Evolutionary conservation across 2,329 filamentous ascomycete species (phyloP).

Genomic region (Tricladium varicosporioides): DNA sequence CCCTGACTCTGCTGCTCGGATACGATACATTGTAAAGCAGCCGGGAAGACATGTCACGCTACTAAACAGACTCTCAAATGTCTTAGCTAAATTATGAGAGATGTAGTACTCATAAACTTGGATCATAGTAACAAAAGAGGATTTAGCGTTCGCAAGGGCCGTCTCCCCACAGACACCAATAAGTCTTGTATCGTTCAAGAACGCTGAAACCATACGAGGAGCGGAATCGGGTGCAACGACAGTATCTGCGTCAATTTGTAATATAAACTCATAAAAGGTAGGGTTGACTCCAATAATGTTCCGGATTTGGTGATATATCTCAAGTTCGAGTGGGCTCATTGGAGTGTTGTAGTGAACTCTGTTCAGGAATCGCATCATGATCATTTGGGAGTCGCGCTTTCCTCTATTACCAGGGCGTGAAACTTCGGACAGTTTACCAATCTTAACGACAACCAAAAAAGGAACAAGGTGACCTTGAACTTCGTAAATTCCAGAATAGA

Average conservation of each 20-base stretch:
- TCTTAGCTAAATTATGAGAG: constrained; percentile 94
- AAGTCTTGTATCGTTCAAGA: constrained; percentile 88
- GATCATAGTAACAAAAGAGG: constrained; percentile 96
- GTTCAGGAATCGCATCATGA: constrained; percentile 98
- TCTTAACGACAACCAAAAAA: constrained; percentile 94
- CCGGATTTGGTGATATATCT: constrained; percentile 97
- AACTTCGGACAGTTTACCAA: constrained; percentile 81
- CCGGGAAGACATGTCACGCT: constrained; percentile 96
- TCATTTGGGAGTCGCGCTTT: constrained; percentile 98
- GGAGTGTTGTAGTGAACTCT: constrained; percentile 95
- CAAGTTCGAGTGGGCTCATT: constrained; percentile 94
- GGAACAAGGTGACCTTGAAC: constrained; percentile 97
- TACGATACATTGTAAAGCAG: constrained; percentile 99
- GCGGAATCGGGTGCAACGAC: constrained; percentile 87
- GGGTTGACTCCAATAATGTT: constrained; percentile 99
- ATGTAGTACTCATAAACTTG: constrained; percentile 99
- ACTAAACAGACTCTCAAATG: constrained; percentile 95
- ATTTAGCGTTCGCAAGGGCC: constrained; percentile 85
- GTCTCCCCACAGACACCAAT: constrained; percentile 96
- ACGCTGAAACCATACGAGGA: constrained; percentile 87
- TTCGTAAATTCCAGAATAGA: constrained; percentile 97
- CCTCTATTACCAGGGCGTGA: constrained; percentile 86
- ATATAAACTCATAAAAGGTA: constrained; percentile 94
- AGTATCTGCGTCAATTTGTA: constrained; percentile 97
- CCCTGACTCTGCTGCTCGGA: constrained; percentile 88